Evolutionary conservation across 2,329 filamentous ascomycete genomes (phyloP).

Genomic region (Penicillium palitans): DNA sequence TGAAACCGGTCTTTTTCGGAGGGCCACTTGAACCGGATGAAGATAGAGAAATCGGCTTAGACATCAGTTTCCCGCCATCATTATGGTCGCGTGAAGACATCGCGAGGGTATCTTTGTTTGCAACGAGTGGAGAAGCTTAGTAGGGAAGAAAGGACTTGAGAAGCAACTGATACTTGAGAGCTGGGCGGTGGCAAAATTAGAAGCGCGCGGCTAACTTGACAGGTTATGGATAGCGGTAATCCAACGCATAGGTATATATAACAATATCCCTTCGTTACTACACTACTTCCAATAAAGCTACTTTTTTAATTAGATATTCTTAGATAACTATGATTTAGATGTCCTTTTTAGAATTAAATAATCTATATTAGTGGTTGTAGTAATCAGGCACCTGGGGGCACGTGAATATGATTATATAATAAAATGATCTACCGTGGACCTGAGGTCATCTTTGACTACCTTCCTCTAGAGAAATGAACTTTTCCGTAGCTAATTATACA

Average conservation of each 20-base stretch:
- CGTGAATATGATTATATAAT: too few relatives aligned
- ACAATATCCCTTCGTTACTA: too few relatives aligned
- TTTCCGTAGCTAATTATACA: background rate
- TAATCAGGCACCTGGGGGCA: too few relatives aligned
- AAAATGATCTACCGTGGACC: too few relatives aligned
- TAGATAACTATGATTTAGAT: too few relatives aligned
- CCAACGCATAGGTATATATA: too few relatives aligned
- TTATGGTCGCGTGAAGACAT: conserved; percentile 21
- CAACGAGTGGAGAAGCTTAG: background rate
- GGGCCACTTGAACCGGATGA: conserved; percentile 37
- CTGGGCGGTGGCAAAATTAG: conserved; percentile 26
- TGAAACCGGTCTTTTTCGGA: conserved; percentile 37
- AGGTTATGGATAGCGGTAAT: too few relatives aligned
- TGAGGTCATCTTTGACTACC: too few relatives aligned
- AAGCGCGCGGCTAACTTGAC: conserved; percentile 12
- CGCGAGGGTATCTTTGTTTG: conserved; percentile 5
- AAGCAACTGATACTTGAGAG: conserved; percentile 14
- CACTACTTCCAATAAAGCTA: too few relatives aligned
- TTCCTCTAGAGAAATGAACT: background rate
- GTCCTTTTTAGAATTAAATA: too few relatives aligned
- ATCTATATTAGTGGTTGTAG: too few relatives aligned
- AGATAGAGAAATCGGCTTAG: conserved; percentile 45
- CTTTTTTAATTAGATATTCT: too few relatives aligned
- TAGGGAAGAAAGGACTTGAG: conserved; percentile 1
- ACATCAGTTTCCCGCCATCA: background rate